Base-by-base conservation (phyloP, 2,329 filamentous ascomycete genomes). In the Claviceps humidiphila region DNA sequence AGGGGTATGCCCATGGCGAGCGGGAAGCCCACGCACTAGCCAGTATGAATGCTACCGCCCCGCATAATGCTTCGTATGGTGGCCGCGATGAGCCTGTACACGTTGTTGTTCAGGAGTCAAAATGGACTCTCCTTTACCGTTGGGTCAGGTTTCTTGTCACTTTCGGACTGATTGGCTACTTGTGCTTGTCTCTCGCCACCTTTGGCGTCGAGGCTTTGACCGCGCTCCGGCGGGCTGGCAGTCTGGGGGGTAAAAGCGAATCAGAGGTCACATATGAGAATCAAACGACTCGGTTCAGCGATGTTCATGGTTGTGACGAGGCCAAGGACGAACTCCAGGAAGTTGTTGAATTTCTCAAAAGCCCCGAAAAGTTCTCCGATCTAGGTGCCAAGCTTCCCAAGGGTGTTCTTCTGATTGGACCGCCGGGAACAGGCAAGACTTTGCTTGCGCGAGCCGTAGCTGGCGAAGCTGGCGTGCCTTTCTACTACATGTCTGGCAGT, bases 401-500 rank as follows among this genome's bases (percentile, higher is more conserved):
- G 71, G 93, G 93, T 74, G 89, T 98, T 54, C 78, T 98, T 49
- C 80, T 98, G 24, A 89, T 95, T 63, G 93, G 93, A 0, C 93
- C 93, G 64, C 93, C 93, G 50, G 93, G 93, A 72, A 98, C 93
- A 55, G 93, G 93, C 71, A 98, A 98, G 73, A 98, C 93, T 13
- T 80, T 98, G 42, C 80, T 98, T 55, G 93, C 93, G 57, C 85
- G 93, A 62, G 94, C 93, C 52, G 93, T 98, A 55, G 93, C 93
- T 47, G 93, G 93, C 50, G 93, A 98, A 72, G 90, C 93, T 51
- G 93, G 91, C 52, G 93, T 98, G 17, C 93, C 93, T 1, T 98
- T 98, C 77, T 98, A 97, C 77, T 98, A 96, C 77, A 97, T 98
- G 91, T 98, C 93, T 63, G 93, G 93, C 49, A 95, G 89, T 54